These are phyloP conservation scores for Colletotrichum navitas DNA, from an alignment of 2,329 filamentous ascomycete species.

Conservation along the genomic window DNA sequence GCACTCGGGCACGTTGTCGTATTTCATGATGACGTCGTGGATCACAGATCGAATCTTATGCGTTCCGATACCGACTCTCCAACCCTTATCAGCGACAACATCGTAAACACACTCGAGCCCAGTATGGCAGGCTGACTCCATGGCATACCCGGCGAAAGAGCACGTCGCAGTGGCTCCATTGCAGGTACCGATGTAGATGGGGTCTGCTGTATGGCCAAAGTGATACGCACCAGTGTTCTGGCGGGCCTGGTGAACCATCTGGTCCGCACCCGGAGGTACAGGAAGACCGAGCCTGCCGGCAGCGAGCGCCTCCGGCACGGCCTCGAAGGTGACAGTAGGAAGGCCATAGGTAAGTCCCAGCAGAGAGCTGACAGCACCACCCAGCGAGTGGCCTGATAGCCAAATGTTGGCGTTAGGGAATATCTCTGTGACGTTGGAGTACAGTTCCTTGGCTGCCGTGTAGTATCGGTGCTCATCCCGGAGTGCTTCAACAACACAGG, in stretches of 20 bases:
- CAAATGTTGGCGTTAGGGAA: constrained; percentile 90
- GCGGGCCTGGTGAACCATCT: constrained; percentile 77
- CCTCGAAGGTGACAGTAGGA: constrained; percentile 92
- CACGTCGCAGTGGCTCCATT: constrained; percentile 91
- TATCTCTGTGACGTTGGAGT: constrained; percentile 89
- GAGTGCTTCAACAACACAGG: constrained; percentile 83
- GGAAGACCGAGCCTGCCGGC: constrained; percentile 88
- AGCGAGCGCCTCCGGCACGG: constrained; percentile 90
- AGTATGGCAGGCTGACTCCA: constrained; percentile 93
- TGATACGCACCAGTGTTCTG: constrained; percentile 85
- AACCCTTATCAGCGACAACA: constrained; percentile 90
- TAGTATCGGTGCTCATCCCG: constrained; percentile 92
- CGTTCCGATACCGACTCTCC: constrained; percentile 90
- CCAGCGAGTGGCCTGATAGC: constrained; percentile 92
- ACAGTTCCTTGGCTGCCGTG: constrained; percentile 87
- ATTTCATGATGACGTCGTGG: constrained; percentile 85
- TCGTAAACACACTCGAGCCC: constrained; percentile 92
- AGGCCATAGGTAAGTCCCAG: constrained; percentile 91
- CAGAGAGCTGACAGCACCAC: constrained; percentile 89
- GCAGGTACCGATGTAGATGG: constrained; percentile 93
- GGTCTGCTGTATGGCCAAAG: constrained; percentile 96
- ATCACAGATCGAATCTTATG: constrained; percentile 94
- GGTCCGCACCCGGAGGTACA: constrained; percentile 81
- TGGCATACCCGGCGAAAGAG: constrained; percentile 90
- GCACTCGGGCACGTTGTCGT: constrained; percentile 84